phyloP scores from a whole-genome alignment of 805 yeast species.

The Yarrowia deformans region DNA sequence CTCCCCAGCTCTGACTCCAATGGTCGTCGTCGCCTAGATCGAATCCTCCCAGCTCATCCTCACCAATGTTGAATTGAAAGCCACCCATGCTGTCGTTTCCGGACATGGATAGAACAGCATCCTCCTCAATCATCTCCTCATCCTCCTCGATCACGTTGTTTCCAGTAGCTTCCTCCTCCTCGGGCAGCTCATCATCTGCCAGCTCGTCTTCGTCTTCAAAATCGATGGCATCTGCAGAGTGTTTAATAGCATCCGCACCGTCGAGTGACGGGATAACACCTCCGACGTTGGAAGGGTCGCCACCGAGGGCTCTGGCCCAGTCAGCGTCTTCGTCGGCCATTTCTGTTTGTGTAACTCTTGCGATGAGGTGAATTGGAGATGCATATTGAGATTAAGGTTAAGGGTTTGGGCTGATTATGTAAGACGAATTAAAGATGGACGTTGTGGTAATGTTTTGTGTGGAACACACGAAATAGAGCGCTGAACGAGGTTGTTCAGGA shows the following conservation, averaged over 20 bases:
- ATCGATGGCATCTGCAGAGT: slow-evolving; percentile 91
- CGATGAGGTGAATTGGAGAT: slow-evolving; percentile 1
- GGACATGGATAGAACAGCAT: slow-evolving; percentile 3
- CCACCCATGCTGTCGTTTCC: slow-evolving; percentile 27
- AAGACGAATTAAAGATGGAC: not conserved
- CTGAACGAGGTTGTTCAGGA: too few relatives aligned
- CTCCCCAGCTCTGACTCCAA: slow-evolving; percentile 37
- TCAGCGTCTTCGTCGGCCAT: slow-evolving; percentile 39
- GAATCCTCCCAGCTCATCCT: slow-evolving; percentile 33
- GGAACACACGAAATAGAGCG: too few relatives aligned
- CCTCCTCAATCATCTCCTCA: slow-evolving; percentile 24
- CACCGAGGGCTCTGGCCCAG: slow-evolving; percentile 36
- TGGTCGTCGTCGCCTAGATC: slow-evolving; percentile 35
- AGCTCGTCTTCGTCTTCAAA: slow-evolving; percentile 94
- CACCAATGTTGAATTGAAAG: slow-evolving; percentile 29
- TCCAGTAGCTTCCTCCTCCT: slow-evolving; percentile 45
- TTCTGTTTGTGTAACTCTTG: slow-evolving; percentile 16
- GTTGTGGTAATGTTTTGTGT: too few relatives aligned
- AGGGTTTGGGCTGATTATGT: slow-evolving; percentile 1
- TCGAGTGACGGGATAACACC: slow-evolving; percentile 34
- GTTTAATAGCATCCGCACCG: slow-evolving; percentile 55
- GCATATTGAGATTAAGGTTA: slow-evolving; percentile 1
- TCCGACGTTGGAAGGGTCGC: slow-evolving; percentile 31
- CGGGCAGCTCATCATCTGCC: slow-evolving; percentile 78
- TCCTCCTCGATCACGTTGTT: slow-evolving; percentile 38